Percentiles rank a stretch among this genome's conserved stretches.
Conservation (phyloP, 2,329 filamentous ascomycete genomes). For the Sporothrix pseudoabietina region DNA sequence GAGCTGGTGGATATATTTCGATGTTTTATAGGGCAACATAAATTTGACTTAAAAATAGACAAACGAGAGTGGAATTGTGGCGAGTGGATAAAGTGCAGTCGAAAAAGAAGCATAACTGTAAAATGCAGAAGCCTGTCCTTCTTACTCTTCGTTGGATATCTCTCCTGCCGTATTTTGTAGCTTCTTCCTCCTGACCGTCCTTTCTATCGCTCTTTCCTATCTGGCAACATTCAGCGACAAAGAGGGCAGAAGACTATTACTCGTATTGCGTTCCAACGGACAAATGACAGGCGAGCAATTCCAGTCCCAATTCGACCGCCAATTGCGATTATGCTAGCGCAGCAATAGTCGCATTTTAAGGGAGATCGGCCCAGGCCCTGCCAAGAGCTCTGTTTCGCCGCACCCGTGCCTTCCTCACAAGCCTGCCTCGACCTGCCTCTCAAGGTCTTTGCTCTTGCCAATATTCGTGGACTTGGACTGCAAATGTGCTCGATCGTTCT, state of each 20-base stretch:
- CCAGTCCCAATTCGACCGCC: not conserved
- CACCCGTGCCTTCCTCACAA: not conserved
- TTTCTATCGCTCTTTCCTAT: not conserved
- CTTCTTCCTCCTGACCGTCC: not conserved
- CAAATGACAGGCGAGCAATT: not conserved
- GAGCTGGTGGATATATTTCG: not conserved
- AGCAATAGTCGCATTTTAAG: conserved; percentile 17
- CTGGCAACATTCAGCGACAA: not conserved
- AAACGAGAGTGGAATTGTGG: not conserved
- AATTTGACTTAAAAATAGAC: not conserved
- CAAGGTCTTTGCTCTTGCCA: not conserved
- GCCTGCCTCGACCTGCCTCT: not conserved
- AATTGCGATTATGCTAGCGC: not conserved
- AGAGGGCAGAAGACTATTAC: not conserved
- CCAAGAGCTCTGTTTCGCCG: conserved; percentile 1
- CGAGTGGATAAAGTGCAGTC: not conserved
- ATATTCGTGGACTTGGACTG: not conserved
- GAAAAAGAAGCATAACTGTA: conserved; percentile 13
- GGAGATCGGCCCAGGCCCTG: not conserved
- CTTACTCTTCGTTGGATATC: not conserved
- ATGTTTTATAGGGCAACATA: not conserved
- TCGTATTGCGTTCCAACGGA: not conserved
- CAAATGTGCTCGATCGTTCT: not conserved
- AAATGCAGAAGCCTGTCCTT: not conserved
- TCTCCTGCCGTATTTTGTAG: not conserved